phyloP scores from a whole-genome alignment of 768 basidiomycete genomes.

The Suillus alpinus region DNA sequence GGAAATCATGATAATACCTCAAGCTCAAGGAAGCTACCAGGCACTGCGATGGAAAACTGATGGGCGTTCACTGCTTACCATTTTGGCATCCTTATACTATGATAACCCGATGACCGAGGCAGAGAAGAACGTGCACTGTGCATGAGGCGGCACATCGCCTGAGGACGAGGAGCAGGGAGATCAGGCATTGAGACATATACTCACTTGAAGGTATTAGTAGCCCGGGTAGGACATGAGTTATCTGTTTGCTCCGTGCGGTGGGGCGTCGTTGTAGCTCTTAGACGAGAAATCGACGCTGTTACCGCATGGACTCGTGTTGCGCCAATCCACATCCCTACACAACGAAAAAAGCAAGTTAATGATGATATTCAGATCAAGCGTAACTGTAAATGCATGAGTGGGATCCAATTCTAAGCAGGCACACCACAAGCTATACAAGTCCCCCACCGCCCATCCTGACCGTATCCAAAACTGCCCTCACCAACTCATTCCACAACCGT shows the following conservation, averaged over 20 bases:
- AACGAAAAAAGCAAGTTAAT: no score
- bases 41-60: no score
- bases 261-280: no score
- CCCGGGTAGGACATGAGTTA: neutral
- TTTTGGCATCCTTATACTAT: neutral
- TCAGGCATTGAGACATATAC: neutral
- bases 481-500: conserved; percentile 50
- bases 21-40: no score
- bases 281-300: no score
- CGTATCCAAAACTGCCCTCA: conserved; percentile 59
- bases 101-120: neutral
- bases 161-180: neutral
- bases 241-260: neutral
- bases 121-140: neutral
- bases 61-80: neutral
- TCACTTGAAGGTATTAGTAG: no score
- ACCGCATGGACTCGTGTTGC: no score
- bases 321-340: no score
- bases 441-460: conserved; percentile 77
- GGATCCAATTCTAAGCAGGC: no score
- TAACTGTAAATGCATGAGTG: no score
- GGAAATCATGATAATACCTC: no score
- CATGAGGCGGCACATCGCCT: neutral
- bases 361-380: no score
- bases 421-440: conserved; percentile 45